These are phyloP conservation scores for Artemisia annua DNA, from an alignment of 129 eudicot genomes.

Conservation along the genomic window DNA sequence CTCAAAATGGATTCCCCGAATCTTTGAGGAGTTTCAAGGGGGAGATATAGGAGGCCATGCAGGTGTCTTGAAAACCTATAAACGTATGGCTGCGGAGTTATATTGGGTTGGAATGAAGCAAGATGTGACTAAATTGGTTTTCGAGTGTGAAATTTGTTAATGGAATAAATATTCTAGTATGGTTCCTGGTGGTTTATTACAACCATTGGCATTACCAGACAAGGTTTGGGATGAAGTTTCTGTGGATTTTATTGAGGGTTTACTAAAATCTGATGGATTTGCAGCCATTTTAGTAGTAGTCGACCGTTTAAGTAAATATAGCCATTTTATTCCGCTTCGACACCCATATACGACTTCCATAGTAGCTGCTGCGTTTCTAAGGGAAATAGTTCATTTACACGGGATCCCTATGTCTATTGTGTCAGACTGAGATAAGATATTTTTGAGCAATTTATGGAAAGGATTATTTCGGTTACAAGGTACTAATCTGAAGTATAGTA, in stretches of 20 bases:
- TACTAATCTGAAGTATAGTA: neutral
- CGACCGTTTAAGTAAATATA: neutral
- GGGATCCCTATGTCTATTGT: neutral
- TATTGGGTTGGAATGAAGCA: neutral
- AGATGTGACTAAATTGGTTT: neutral
- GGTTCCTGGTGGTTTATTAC: neutral
- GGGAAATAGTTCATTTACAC: neutral
- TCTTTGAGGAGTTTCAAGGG: neutral
- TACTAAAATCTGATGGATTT: neutral
- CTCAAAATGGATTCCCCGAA: neutral
- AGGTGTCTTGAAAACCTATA: neutral
- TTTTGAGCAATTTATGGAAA: neutral
- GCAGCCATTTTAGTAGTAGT: neutral
- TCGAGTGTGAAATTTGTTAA: neutral
- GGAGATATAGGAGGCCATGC: neutral
- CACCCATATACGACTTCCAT: neutral
- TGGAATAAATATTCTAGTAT: neutral
- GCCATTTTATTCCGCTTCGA: neutral
- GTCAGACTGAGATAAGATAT: neutral
- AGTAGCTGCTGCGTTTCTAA: neutral
- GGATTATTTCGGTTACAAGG: neutral
- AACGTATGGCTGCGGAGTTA: neutral
- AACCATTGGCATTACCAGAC: neutral
- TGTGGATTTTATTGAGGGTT: neutral
- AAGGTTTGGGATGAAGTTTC: neutral